Base-by-base conservation (phyloP, 2,329 filamentous ascomycete genomes). In the Coniochaeta sp. region DNA sequence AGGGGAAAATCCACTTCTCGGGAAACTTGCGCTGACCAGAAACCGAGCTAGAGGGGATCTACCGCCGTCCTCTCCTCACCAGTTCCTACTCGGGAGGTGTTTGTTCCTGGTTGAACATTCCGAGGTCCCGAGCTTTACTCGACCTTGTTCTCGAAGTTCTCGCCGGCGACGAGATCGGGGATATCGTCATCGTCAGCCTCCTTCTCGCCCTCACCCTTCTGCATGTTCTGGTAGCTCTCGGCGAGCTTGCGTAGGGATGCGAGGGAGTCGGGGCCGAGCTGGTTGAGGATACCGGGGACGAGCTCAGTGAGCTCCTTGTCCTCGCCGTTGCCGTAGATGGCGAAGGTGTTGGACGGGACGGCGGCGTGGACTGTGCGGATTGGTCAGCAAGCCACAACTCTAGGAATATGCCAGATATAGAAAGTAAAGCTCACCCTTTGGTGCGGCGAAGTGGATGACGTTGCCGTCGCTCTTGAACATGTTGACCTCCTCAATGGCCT, bases 391-490 rank as follows among this genome's bases (percentile, higher is more conserved):
- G n/a, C 14, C 12, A 52, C 47, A 17, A 28, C 33, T 22, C n/a
- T 12, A 8, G n/a, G 2, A 12, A 52, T n/a, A 52, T 52, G 57
- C 26, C 33, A 31, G 26, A 40, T 11, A n/a, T n/a, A n/a, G n/a
- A n/a, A n/a, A n/a, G n/a, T 54, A 2, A 40, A n/a, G 26, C 86
- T 74, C 81, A 98, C 95, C 95, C 85, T 97, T 97, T 71, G 95
- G 95, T 73, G 91, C 91, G 72, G 91, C 89, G 77, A 99, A 99
- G 87, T 99, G 95, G 74, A 99, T 98, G 78, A 99, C 95, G 79
- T 99, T 99, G 79, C 95, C 95, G 77, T 99, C 95, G 76, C 90
- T 89, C 90, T 99, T 99, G 89, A 99, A 99, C 95, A 99, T 99
- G 89, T 99, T 99, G 78, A 99, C 95, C 85, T 99, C 95, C 88